Base-by-base conservation (phyloP, 2,329 filamentous ascomycete species). In the Neospermospora avenae region DNA sequence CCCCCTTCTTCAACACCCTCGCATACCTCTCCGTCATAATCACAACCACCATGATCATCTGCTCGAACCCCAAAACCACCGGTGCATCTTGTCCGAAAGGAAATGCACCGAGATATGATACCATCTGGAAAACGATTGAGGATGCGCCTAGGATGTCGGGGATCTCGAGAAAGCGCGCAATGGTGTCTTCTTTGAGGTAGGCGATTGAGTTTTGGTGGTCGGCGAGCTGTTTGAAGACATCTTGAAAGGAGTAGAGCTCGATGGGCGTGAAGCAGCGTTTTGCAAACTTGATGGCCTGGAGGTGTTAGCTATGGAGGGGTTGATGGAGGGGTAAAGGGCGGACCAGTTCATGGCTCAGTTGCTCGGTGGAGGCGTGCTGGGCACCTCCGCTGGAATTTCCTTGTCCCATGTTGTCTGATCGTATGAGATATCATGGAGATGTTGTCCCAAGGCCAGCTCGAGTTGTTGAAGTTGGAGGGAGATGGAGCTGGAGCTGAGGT, bases 61-160 rank as follows among this genome's bases (percentile, higher is more conserved):
- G 85, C 62, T 89, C 84, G 45, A 88, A 81, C 8, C 87, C 86
- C 52, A 92, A 74, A 2, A 90, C 85, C 2, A 81, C 86, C 0
- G 89, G 89, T 0, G 87, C 88, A 68, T 90, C 84, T 55, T 83
- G 80, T 2, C 89, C 78, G 65, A 91, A 91, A 0, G 89, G 89
- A 61, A 92, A 91, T 0, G 88, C 85, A 34, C 86, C 89, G 0
- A 91, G 77, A 66, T 87, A 89, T 4, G 85, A 87, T 2, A 87
- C 73, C 80, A 90, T 87, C 68, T 89, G 86, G 69, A 89, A 91
- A 48, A 91, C 70, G 45, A 91, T 81, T 1, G 86, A 81, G 3
- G 87, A 88, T 7, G 83, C 87, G 54, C 80, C 81, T 25, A 91
- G 76, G 25, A 86, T 80, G 70, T 91, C 87, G 3, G 89, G 89